Evolutionary conservation across 108 stramenopile genomes (phyloP).

Genomic region (Discostella stelligeroides): DNA sequence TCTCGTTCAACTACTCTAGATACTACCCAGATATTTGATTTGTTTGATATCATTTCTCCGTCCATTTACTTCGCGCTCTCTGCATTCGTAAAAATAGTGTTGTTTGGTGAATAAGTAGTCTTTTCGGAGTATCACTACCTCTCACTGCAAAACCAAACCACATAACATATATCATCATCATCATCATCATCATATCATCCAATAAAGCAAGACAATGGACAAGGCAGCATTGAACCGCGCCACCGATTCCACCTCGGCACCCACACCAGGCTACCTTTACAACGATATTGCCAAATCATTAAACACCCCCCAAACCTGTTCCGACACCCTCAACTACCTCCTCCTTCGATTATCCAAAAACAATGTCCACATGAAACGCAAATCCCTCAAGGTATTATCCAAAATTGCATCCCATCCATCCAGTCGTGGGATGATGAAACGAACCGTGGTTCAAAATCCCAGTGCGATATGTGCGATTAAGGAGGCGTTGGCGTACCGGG

Average conservation of each 20-base stretch:
- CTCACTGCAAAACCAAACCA: too few species aligned
- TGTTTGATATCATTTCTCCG: too few species aligned
- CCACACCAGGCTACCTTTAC: constrained; percentile 98
- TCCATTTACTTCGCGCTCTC: too few species aligned
- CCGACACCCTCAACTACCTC: constrained; percentile 81
- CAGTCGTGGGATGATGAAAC: constrained; percentile 84
- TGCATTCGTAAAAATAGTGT: too few species aligned
- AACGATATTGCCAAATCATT: constrained; percentile 93
- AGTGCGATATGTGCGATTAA: constrained; percentile 74
- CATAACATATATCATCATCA: too few species aligned
- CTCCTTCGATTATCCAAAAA: constrained; percentile 73
- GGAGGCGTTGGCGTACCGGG: constrained; percentile 86
- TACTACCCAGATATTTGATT: too few species aligned
- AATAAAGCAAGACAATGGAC: too few species aligned
- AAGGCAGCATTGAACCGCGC: constrained; percentile 73
- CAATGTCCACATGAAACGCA: constrained; percentile 92
- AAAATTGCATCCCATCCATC: constrained; percentile 60
- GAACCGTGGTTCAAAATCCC: constrained; percentile 82
- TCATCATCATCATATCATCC: not conserved
- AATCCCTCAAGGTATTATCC: constrained; percentile 84
- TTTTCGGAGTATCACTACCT: too few species aligned
- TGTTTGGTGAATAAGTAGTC: too few species aligned
- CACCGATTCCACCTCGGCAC: constrained; percentile 86
- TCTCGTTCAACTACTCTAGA: too few species aligned
- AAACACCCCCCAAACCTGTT: constrained; percentile 70